Base-by-base conservation (phyloP, 2,329 filamentous ascomycete genomes). In the Colletotrichum neosansevieriae region DNA sequence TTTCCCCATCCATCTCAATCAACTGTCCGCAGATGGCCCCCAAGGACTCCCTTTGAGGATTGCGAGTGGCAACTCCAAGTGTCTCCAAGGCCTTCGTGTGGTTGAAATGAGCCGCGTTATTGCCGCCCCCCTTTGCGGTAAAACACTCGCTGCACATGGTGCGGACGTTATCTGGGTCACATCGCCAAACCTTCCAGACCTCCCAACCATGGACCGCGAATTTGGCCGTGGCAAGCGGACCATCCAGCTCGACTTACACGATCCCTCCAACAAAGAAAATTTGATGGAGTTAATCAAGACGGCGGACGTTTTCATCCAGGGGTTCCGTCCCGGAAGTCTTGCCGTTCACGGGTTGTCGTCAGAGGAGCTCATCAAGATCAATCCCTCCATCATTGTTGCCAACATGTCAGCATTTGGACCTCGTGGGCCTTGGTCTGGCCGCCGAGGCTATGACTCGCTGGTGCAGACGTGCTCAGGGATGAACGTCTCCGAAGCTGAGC, bases 391-490 rank as follows among this genome's bases (percentile, higher is more conserved):
- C 12, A 78, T 89, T 29, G 76, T 80, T 6, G 86, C 85, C 2
- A 87, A 81, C 57, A 71, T 89, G 21, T 86, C 84, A 1, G 86
- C 87, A 0, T 89, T 84, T 66, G 86, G 85, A 0, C 78, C 81
- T 0, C 63, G 75, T 0, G 85, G 86, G 0, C 83, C 75, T 1
- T 77, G 76, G 76, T 70, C 83, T 0, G 64, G 72, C 0, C 76
- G 82, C 2, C 78, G 87, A 2, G 86, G 87, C 0, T 60, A 60
- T 6, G 58, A 60, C 45, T 60, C 58, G 2, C 40, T 63, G 9
- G 50, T 63, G 50, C 86, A 89, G 74, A 86, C 86, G 7, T 85
- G 82, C 62, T 82, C 84, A 0, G 87, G 86, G 0, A 82, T 88
- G 74, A 88, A 88, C 50, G 78, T 86, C 1, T 84, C 84, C 0